Evolutionary conservation across 2,329 filamentous ascomycete species (phyloP), one percentile per base, ranked within the genome.

Genomic region (Penicillium sclerotiorum): DNA sequence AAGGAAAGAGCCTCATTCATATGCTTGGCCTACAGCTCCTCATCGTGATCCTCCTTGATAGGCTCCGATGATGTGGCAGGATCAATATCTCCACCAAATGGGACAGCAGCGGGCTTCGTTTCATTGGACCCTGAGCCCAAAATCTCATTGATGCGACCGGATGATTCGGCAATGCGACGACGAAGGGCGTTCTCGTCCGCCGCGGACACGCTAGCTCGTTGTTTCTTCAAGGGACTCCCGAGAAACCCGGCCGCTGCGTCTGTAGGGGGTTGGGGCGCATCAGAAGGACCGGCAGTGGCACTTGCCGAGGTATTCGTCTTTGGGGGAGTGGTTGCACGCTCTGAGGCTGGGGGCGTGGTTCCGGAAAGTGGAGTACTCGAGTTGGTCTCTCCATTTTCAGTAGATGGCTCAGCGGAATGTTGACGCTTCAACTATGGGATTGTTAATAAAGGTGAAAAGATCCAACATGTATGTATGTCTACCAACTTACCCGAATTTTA

Each of bases 371-470:
- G 63, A 8, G 72, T 72, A 17, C 69, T 67, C 28, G 71, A 63
- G 20, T 62, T 65, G 23, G 61, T 65, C 18, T 53, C 60, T 5
- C 50, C 63, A 20, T 55, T 74, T 45, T 67, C 67, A 13, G 78
- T 66, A 23, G 72, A 54, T 2, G 80, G 80, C 50, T 86, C 84
- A 15, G 80, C 78, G 9, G 84, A 86, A 63, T 85, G 84, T 62
- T 85, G 82, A 45, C 84, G 80, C 75, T 87, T 87, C 49, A 87
- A 76, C 84, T 86, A 56, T 53, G 38, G 21, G 28, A 45, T 46
- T 30, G 40, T 55, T 52, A 67, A 51, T 40, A 41, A 20, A 15
- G n/a, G n/a, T n/a, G n/a, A 11, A 13, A n/a, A 23, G 28, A 3
- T 11, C 7, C 25, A 36, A 15, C 17, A 37, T 9, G 5, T 13